phyloP scores from a whole-genome alignment of 495 filamentous ascomycete genomes.

The Penicillium alfredii region DNA sequence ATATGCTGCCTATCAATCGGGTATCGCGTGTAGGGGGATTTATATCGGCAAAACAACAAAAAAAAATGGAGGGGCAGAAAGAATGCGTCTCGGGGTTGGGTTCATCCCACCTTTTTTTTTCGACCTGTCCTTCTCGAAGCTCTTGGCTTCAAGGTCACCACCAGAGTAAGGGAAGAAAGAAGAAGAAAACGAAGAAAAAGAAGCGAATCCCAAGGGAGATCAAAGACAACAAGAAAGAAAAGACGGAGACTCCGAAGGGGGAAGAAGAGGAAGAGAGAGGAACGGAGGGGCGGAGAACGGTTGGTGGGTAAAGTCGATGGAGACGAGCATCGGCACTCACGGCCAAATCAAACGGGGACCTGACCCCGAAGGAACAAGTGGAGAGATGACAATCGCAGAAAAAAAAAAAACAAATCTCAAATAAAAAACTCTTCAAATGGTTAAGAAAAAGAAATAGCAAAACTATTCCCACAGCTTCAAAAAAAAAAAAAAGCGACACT shows the following conservation, averaged over 20 bases:
- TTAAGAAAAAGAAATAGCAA: neutral
- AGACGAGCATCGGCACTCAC: neutral
- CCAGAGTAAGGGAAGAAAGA: neutral
- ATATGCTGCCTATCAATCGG: too few relatives aligned
- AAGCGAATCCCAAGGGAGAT: too few relatives aligned
- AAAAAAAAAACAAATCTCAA: too few relatives aligned
- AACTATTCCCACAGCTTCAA: too few relatives aligned
- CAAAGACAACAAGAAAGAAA: constrained; percentile 14
- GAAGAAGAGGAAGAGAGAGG: constrained; percentile 14
- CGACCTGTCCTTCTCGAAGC: too few relatives aligned
- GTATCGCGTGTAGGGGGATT: constrained; percentile 12
- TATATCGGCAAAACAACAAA: constrained; percentile 3
- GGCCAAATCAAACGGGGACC: too few relatives aligned
- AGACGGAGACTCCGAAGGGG: constrained; percentile 14
- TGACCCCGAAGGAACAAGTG: constrained; percentile 1
- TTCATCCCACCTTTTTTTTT: constrained; percentile 16
- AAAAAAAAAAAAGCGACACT: too few relatives aligned
- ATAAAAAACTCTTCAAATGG: too few relatives aligned
- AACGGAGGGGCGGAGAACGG: constrained; percentile 16
- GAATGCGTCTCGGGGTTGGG: neutral
- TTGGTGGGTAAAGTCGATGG: constrained; percentile 1
- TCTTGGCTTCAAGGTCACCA: neutral
- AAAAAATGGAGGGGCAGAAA: constrained; percentile 19
- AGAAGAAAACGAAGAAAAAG: constrained; percentile 6
- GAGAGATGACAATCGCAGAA: neutral